Percentiles rank a stretch among this genome's conserved stretches.
Conservation (phyloP, 495 filamentous ascomycete genomes). For the Penicillium cataractarum region DNA sequence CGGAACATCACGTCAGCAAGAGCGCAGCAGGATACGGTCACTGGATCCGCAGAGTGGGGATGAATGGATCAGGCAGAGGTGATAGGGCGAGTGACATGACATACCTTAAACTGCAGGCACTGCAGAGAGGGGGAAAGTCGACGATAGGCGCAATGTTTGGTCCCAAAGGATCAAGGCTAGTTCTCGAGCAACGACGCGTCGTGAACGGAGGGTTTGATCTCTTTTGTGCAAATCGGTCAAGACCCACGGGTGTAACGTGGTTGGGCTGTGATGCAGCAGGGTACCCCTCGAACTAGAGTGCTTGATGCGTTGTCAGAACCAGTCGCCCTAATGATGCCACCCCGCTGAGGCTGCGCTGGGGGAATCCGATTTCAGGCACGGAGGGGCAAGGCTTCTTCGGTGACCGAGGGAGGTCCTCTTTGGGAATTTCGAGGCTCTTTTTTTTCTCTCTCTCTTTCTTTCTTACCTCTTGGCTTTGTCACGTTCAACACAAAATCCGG, state of each 20-base stretch:
- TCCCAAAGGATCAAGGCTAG: not conserved
- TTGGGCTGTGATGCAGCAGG: constrained; percentile 56
- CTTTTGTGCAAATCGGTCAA: constrained; percentile 46
- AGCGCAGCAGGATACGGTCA: constrained; percentile 49
- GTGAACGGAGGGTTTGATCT: constrained; percentile 41
- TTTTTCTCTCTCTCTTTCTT: constrained; percentile 5
- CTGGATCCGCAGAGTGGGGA: constrained; percentile 44
- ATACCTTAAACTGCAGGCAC: constrained; percentile 37
- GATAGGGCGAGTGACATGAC: constrained; percentile 33
- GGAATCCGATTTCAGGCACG: constrained; percentile 34
- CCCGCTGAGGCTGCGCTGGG: constrained; percentile 33
- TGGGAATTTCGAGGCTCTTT: constrained; percentile 7
- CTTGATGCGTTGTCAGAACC: constrained; percentile 53
- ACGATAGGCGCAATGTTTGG: not conserved
- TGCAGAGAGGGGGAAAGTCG: constrained; percentile 6
- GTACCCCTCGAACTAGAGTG: constrained; percentile 35
- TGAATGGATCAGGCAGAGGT: not conserved
- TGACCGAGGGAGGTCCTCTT: constrained; percentile 8
- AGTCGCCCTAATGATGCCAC: constrained; percentile 33
- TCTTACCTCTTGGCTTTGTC: constrained; percentile 20
- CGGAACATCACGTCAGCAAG: constrained; percentile 46
- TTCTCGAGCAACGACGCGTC: constrained; percentile 25
- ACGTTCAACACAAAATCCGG: constrained; percentile 33
- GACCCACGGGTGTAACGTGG: constrained; percentile 51
- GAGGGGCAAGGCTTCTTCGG: constrained; percentile 33